Evolutionary conservation across 345 rosid species (phyloP).

Genomic region (Arabidopsis arenosa): DNA sequence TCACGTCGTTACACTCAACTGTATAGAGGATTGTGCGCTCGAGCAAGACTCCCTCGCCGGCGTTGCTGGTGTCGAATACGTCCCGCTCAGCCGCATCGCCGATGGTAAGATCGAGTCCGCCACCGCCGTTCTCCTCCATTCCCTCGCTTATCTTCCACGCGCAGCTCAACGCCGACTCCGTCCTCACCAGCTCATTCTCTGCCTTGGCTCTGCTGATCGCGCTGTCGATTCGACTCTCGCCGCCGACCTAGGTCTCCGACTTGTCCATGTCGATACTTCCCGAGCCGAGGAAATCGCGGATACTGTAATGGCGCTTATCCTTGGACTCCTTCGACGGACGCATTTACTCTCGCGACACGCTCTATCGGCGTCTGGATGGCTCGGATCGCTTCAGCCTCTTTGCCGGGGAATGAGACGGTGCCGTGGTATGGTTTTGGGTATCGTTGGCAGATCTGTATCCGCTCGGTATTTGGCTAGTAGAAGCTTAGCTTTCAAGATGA

Average conservation of each 20-base stretch:
- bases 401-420: slow-evolving; percentile 98
- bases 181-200: slow-evolving; percentile 90
- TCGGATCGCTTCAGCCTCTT: slow-evolving; percentile 93
- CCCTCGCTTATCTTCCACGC: slow-evolving; percentile 96
- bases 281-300: slow-evolving; percentile 99
- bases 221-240: slow-evolving; percentile 92
- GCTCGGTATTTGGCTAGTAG: slow-evolving; percentile 79
- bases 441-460: slow-evolving; percentile 90
- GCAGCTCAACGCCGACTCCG: slow-evolving; percentile 99
- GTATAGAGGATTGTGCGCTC: slow-evolving; percentile 80
- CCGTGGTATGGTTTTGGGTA: slow-evolving; percentile 92
- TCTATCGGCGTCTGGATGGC: slow-evolving; percentile 92
- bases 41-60: slow-evolving; percentile 87
- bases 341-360: slow-evolving; percentile 89
- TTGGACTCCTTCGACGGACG: slow-evolving; percentile 91
- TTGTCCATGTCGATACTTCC: slow-evolving; percentile 88
- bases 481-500: slow-evolving; percentile 97
- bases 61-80: slow-evolving; percentile 85
- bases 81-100: slow-evolving; percentile 88
- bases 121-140: slow-evolving; percentile 87
- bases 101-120: slow-evolving; percentile 93
- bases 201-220: slow-evolving; percentile 96
- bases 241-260: slow-evolving; percentile 85
- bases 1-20: slow-evolving; percentile 81
- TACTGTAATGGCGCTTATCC: slow-evolving; percentile 94